A percentile compares a stretch with the other conserved stretches of the same genome.
phyloP scores from a whole-genome alignment of 148 eudicot genomes.

The Cornus controversa region DNA sequence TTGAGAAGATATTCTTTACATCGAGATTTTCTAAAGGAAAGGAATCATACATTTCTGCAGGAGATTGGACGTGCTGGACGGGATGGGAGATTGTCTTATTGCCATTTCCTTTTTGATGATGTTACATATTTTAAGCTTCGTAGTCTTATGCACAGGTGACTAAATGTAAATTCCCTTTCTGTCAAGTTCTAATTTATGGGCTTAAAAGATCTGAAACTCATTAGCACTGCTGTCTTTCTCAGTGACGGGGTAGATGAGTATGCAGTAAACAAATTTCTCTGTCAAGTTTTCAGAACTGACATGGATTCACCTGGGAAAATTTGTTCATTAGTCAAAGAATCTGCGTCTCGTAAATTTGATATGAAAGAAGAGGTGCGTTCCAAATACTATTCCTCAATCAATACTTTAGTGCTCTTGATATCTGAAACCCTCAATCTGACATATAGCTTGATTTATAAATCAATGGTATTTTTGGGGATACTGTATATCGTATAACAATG shows the following conservation, averaged over 20 bases:
- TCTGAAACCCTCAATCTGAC: not conserved
- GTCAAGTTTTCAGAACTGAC: conserved; percentile 58
- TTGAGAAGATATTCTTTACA: conserved; percentile 1
- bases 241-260: conserved; percentile 97
- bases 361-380: conserved; percentile 90
- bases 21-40: conserved; percentile 1
- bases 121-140: conserved; percentile 67
- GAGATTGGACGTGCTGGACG: conserved; percentile 99
- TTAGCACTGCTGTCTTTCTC: conserved; percentile 29
- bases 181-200: not conserved
- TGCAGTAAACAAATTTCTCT: conserved; percentile 70
- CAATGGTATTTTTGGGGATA: not conserved
- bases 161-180: not conserved
- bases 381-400: conserved; percentile 5
- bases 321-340: conserved; percentile 67
- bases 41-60: conserved; percentile 26
- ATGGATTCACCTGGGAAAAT: conserved; percentile 37
- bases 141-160: conserved; percentile 85
- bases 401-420: conserved; percentile 6
- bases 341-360: conserved; percentile 83
- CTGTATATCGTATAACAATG: not conserved
- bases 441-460: not conserved
- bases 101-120: conserved; percentile 88
- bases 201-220: conserved; percentile 12
- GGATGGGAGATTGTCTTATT: conserved; percentile 84